Conservation (phyloP, 2,329 filamentous ascomycete genomes). For the Pseudocercospora fuligena region DNA sequence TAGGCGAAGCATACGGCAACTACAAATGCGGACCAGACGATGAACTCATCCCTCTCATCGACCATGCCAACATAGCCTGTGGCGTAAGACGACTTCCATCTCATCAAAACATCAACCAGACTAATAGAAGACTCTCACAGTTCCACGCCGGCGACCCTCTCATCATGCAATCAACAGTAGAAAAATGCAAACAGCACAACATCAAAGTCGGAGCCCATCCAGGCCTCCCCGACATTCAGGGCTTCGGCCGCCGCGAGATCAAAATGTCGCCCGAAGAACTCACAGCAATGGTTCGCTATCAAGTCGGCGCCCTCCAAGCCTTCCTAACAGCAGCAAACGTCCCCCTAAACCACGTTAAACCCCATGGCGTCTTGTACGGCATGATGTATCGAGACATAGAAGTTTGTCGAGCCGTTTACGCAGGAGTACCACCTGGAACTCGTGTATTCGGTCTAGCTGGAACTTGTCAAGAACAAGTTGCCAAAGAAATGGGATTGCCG, state of each 20-base stretch:
- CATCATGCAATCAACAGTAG: conserved; percentile 67
- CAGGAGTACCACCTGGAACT: conserved; percentile 56
- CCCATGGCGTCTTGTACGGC: conserved; percentile 61
- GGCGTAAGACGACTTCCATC: conserved; percentile 14
- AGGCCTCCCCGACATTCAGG: conserved; percentile 67
- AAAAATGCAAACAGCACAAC: conserved; percentile 61
- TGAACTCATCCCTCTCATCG: conserved; percentile 64
- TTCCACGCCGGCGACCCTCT: conserved; percentile 59
- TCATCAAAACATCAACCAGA: background rate
- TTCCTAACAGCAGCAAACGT: conserved; percentile 63
- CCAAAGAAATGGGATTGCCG: conserved; percentile 57
- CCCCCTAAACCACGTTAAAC: conserved; percentile 62
- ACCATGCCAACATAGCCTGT: conserved; percentile 66
- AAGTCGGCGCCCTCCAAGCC: conserved; percentile 65
- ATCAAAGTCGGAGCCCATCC: conserved; percentile 67
- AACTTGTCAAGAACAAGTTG: conserved; percentile 59
- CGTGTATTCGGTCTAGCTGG: conserved; percentile 61
- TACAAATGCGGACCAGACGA: conserved; percentile 62
- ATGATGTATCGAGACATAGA: conserved; percentile 59
- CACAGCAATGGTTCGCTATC: conserved; percentile 62
- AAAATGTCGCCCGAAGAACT: conserved; percentile 51
- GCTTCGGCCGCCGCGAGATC: conserved; percentile 68
- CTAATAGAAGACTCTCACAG: conserved; percentile 40
- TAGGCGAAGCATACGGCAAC: conserved; percentile 59
- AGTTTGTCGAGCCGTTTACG: conserved; percentile 58